Evolutionary conservation across 2,329 filamentous ascomycete species (phyloP).

Genomic region (Aspergillus sp.): DNA sequence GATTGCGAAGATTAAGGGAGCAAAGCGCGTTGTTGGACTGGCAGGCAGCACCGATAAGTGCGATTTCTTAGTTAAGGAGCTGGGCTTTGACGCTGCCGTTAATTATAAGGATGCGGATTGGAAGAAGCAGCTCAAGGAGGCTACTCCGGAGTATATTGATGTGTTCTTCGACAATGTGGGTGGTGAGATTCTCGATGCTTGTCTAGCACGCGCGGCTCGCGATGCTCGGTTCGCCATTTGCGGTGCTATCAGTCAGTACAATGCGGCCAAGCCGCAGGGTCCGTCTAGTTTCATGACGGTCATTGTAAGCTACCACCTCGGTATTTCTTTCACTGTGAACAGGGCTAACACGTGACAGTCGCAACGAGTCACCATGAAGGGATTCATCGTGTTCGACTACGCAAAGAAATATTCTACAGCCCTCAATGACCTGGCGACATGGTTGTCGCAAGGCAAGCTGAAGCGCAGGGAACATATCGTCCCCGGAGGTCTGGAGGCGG

Average conservation of each 20-base stretch:
- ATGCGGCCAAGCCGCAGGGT: constrained; percentile 50
- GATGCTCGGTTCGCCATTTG: constrained; percentile 64
- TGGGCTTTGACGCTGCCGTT: constrained; percentile 61
- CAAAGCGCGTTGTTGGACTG: constrained; percentile 55
- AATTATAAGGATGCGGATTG: constrained; percentile 65
- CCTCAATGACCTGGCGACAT: constrained; percentile 55
- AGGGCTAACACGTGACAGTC: constrained; percentile 15
- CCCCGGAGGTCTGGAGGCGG: constrained; percentile 58
- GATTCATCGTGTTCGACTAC: constrained; percentile 69
- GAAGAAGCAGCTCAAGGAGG: constrained; percentile 52
- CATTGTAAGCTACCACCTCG: constrained; percentile 26
- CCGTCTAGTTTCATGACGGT: constrained; percentile 44
- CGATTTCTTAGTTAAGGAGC: constrained; percentile 55
- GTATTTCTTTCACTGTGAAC: background rate
- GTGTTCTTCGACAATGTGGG: constrained; percentile 71
- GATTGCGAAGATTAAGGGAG: constrained; percentile 67
- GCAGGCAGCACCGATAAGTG: constrained; percentile 63
- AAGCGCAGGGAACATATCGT: constrained; percentile 66
- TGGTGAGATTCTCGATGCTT: constrained; percentile 62
- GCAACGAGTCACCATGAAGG: constrained; percentile 50
- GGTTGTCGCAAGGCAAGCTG: constrained; percentile 66
- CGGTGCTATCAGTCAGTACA: constrained; percentile 65
- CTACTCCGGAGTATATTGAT: constrained; percentile 55
- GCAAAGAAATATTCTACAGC: constrained; percentile 52
- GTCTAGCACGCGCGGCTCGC: constrained; percentile 56